Evolutionary conservation across 306 rosid genomes (phyloP).

Genomic region (Quillaja saponaria): DNA sequence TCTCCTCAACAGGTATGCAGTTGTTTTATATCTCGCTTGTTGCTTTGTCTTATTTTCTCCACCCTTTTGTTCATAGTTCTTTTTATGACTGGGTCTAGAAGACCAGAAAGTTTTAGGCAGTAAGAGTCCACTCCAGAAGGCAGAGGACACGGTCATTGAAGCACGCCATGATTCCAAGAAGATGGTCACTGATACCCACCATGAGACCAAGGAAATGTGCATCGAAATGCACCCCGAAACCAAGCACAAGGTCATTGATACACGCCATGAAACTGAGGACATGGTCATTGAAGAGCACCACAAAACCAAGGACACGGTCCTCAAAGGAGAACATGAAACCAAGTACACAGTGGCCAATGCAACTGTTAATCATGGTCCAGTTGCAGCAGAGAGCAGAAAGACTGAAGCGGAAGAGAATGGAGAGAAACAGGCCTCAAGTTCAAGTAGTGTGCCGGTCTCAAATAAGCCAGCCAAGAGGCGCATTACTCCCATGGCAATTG

Average conservation of each 20-base stretch:
- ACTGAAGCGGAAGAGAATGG: constrained; percentile 30
- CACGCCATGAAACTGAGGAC: constrained; percentile 24
- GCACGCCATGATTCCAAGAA: constrained; percentile 12
- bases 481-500: constrained; percentile 55
- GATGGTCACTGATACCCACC: constrained; percentile 29
- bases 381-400: constrained; percentile 23
- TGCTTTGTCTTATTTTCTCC: constrained; percentile 5
- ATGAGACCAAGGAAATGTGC: no score
- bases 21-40: constrained; percentile 4
- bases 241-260: no score
- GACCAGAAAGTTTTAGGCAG: constrained; percentile 35
- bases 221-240: no score
- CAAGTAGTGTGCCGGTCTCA: constrained; percentile 12
- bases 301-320: no score
- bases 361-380: constrained; percentile 21
- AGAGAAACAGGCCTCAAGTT: constrained; percentile 37
- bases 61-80: constrained; percentile 10
- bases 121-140: constrained; percentile 31
- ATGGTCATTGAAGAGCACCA: constrained; percentile 38
- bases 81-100: constrained; percentile 36
- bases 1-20: constrained; percentile 49
- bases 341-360: no score
- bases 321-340: no score
- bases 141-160: constrained; percentile 26
- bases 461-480: constrained; percentile 51